A percentile compares a stretch with the other conserved stretches of the same genome.
These are phyloP conservation scores for Cercophora scortea DNA, from an alignment of 495 filamentous ascomycete genomes.

Conservation along the genomic window DNA sequence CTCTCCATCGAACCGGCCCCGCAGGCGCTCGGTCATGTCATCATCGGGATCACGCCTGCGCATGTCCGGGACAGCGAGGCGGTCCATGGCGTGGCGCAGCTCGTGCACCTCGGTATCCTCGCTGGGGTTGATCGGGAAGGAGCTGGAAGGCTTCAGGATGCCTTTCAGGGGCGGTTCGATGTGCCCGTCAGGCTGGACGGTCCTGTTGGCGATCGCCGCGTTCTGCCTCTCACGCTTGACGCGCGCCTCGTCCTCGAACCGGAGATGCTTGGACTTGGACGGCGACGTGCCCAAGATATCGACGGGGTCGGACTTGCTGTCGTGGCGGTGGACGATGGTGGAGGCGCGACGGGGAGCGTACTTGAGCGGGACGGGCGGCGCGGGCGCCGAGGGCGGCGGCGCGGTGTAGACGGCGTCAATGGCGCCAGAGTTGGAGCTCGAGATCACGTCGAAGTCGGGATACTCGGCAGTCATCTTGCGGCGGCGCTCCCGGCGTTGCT, in stretches of 20 bases:
- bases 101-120: slow-evolving; percentile 13
- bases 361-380: neutral
- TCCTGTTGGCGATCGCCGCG: slow-evolving; percentile 28
- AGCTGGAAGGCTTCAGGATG: slow-evolving; percentile 21
- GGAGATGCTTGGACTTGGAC: slow-evolving; percentile 21
- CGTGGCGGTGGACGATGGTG: slow-evolving; percentile 19
- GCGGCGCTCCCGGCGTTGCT: slow-evolving; percentile 13
- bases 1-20: slow-evolving; percentile 4
- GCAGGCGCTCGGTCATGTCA: slow-evolving; percentile 1
- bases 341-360: slow-evolving; percentile 10
- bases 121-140: neutral
- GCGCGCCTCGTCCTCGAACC: slow-evolving; percentile 25
- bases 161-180: slow-evolving; percentile 14
- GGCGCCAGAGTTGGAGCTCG: too few species aligned
- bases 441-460: too few species aligned
- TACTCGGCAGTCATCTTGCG: neutral
- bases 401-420: too few species aligned
- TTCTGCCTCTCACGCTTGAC: slow-evolving; percentile 19
- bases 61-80: slow-evolving; percentile 14
- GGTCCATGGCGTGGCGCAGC: slow-evolving; percentile 17
- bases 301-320: slow-evolving; percentile 10
- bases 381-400: neutral
- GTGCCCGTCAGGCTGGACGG: slow-evolving; percentile 15
- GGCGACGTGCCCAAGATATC: slow-evolving; percentile 15
- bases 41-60: slow-evolving; percentile 6